Conservation (phyloP, 768 basidiomycete species). For the Phylloporus sp. region DNA sequence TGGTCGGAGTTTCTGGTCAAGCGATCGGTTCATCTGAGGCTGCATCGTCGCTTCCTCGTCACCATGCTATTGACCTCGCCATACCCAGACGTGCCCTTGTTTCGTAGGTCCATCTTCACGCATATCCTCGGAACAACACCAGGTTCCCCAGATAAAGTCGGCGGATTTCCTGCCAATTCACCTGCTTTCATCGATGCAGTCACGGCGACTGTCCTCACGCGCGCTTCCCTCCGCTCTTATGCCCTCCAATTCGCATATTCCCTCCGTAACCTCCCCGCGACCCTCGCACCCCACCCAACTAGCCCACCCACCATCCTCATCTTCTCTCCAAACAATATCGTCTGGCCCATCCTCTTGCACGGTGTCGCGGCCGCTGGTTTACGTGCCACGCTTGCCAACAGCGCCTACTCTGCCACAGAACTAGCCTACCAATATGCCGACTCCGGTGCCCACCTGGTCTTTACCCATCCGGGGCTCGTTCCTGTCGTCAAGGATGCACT, state of each 20-base stretch:
- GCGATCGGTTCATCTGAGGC: no score
- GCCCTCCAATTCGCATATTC: constrained; percentile 57
- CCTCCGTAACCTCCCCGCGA: constrained; percentile 42
- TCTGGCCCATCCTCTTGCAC: constrained; percentile 46
- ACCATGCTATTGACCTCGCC: constrained; percentile 25
- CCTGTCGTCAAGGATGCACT: constrained; percentile 55
- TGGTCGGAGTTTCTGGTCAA: no score
- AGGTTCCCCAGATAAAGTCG: constrained; percentile 29
- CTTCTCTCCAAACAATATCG: constrained; percentile 64
- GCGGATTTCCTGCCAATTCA: constrained; percentile 38
- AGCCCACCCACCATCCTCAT: constrained; percentile 47
- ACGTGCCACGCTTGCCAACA: constrained; percentile 68
- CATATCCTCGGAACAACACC: constrained; percentile 23
- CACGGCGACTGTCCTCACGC: constrained; percentile 51
- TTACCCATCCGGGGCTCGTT: constrained; percentile 60
- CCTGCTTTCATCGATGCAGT: constrained; percentile 65
- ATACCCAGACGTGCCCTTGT: constrained; percentile 16
- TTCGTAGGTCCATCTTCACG: constrained; percentile 29
- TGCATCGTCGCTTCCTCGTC: not conserved
- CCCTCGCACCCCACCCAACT: constrained; percentile 41
- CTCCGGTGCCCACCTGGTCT: constrained; percentile 56
- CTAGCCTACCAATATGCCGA: constrained; percentile 68
- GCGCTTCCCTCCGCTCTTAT: constrained; percentile 47
- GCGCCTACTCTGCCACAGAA: constrained; percentile 61
- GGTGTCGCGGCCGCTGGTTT: constrained; percentile 59